These are phyloP conservation scores for Bidens hawaiensis DNA, from an alignment of 140 eudicot species.

Conservation along the genomic window DNA sequence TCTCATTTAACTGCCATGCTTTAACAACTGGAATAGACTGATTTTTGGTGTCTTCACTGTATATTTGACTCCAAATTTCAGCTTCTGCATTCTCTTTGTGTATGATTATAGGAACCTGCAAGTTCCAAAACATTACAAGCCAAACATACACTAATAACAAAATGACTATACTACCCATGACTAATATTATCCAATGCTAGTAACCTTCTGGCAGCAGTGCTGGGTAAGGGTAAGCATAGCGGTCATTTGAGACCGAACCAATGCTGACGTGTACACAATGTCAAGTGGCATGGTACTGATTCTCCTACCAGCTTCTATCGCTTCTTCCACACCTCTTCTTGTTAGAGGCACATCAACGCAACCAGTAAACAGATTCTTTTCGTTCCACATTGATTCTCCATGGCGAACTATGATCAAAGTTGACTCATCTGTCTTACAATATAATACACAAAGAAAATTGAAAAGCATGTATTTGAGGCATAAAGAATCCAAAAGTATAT, in stretches of 20 bases:
- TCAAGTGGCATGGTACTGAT: constrained; percentile 71
- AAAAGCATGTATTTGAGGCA: constrained; percentile 8
- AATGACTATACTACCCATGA: too few relatives aligned
- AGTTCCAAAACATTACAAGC: constrained; percentile 10
- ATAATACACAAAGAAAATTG: not conserved
- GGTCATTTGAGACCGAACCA: constrained; percentile 92
- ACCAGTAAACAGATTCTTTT: constrained; percentile 90
- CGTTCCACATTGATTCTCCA: constrained; percentile 98
- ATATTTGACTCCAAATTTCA: constrained; percentile 59
- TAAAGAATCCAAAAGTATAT: not conserved
- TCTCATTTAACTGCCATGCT: constrained; percentile 94
- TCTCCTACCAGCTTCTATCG: constrained; percentile 89
- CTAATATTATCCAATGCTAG: not conserved
- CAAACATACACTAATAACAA: too few relatives aligned
- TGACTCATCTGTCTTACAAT: constrained; percentile 62
- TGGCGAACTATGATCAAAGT: constrained; percentile 72
- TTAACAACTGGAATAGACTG: constrained; percentile 77
- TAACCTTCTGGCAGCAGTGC: constrained; percentile 76
- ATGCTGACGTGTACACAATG: constrained; percentile 68
- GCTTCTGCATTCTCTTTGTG: constrained; percentile 75
- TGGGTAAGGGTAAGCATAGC: constrained; percentile 96
- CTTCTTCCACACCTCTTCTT: constrained; percentile 80
- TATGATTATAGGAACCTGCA: constrained; percentile 70
- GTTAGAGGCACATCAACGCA: constrained; percentile 96
- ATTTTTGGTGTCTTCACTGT: constrained; percentile 62